Conservation (phyloP, 257 asterid species). For the Anisodus acutangulus region DNA sequence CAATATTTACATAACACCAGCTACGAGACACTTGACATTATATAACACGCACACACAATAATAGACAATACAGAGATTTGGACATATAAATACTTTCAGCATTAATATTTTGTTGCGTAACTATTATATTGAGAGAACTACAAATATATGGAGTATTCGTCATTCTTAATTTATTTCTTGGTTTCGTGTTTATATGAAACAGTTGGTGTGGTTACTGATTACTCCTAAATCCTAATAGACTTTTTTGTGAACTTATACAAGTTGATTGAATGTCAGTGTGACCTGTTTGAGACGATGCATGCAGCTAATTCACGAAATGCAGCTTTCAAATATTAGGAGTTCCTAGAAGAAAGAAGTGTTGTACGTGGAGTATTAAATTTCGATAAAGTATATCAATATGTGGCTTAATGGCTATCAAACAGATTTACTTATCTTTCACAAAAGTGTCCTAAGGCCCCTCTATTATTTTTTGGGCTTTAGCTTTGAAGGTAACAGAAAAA, state of each 20-base stretch:
- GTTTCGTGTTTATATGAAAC: conserved; percentile 4
- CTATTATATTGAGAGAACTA: too few relatives aligned
- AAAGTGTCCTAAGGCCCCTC: too few relatives aligned
- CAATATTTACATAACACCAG: neutral
- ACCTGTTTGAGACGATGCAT: neutral
- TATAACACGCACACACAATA: too few relatives aligned
- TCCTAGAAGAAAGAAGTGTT: neutral
- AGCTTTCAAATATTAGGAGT: neutral
- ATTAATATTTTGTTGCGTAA: too few relatives aligned
- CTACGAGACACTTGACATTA: neutral
- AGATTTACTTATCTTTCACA: neutral
- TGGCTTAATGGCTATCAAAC: neutral
- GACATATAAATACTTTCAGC: too few relatives aligned
- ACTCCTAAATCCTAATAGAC: neutral
- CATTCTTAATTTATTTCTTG: neutral
- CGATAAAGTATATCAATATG: neutral
- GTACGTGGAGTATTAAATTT: neutral
- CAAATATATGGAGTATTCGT: too few relatives aligned
- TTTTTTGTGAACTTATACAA: neutral
- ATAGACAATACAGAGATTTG: neutral
- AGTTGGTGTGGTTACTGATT: conserved; percentile 12
- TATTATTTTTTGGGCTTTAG: neutral
- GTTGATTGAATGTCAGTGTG: neutral
- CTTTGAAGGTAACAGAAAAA: neutral
- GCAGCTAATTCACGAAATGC: neutral